Conservation (phyloP, 106 monocot species). For the Platanthera zijinensis region DNA sequence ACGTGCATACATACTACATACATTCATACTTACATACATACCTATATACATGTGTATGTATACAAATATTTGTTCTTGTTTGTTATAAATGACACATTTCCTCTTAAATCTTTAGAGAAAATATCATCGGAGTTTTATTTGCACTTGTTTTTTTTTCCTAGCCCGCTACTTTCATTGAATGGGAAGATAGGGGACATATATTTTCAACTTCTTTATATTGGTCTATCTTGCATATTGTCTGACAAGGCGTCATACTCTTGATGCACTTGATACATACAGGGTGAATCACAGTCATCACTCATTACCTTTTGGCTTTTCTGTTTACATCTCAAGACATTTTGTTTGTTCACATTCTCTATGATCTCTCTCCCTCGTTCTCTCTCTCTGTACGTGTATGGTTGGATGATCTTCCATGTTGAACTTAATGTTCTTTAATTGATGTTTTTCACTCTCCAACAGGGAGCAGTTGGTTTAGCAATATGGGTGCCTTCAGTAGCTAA, state of each 20-base stretch:
- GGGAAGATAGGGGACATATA: not conserved
- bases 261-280: not conserved
- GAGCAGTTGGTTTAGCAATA: slow-evolving; percentile 98
- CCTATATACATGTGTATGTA: too few relatives aligned
- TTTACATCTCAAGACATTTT: not conserved
- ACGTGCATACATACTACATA: too few relatives aligned
- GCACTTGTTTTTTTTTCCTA: not conserved
- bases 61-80: not conserved
- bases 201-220: not conserved
- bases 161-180: not conserved
- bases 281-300: not conserved
- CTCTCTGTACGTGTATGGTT: not conserved
- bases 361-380: not conserved
- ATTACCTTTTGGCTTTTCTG: not conserved
- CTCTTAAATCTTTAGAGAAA: not conserved
- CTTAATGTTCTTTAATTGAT: not conserved
- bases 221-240: not conserved
- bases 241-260: too few relatives aligned
- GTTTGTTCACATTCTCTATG: not conserved
- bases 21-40: too few relatives aligned
- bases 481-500: slow-evolving; percentile 98
- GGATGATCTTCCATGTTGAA: not conserved
- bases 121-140: not conserved
- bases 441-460: slow-evolving; percentile 32
- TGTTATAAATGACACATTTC: not conserved